phyloP scores from a whole-genome alignment of 176 grass and related monocot species.

The Juncus inflexus region DNA sequence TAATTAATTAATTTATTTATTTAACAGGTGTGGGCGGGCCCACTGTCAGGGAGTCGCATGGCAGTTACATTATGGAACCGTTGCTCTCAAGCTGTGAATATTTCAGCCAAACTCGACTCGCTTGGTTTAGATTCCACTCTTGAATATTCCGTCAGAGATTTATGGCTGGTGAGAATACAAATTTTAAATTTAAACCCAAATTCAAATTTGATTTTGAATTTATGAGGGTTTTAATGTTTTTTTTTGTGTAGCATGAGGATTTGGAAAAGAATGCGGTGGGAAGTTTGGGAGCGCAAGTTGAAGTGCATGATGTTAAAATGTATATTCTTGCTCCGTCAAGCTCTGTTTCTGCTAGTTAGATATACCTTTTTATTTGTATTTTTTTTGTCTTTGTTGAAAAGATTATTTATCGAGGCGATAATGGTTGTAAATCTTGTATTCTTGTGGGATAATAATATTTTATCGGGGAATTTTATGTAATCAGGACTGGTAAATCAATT shows the following conservation, averaged over 20 bases:
- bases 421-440: too few species aligned
- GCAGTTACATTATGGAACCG: conserved; percentile 75
- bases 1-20: not conserved
- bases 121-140: conserved; percentile 53
- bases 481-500: too few species aligned
- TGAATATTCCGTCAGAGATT: conserved; percentile 61
- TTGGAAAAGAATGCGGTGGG: conserved; percentile 32
- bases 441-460: too few species aligned
- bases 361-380: too few species aligned
- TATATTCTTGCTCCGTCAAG: conserved; percentile 38
- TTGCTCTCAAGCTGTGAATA: conserved; percentile 52
- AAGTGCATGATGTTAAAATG: conserved; percentile 70
- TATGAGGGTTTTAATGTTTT: not conserved
- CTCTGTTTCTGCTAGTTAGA: too few species aligned
- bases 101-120: conserved; percentile 45
- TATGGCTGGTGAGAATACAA: conserved; percentile 53
- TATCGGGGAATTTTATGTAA: too few species aligned
- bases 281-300: conserved; percentile 50
- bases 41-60: conserved; percentile 56
- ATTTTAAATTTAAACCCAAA: not conserved
- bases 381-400: not conserved
- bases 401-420: not conserved
- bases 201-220: conserved; percentile 4
- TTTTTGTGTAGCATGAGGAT: conserved; percentile 56
- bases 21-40: conserved; percentile 85